Conservation (phyloP, 2,329 filamentous ascomycete species). For the Diaporthe vaccinii region DNA sequence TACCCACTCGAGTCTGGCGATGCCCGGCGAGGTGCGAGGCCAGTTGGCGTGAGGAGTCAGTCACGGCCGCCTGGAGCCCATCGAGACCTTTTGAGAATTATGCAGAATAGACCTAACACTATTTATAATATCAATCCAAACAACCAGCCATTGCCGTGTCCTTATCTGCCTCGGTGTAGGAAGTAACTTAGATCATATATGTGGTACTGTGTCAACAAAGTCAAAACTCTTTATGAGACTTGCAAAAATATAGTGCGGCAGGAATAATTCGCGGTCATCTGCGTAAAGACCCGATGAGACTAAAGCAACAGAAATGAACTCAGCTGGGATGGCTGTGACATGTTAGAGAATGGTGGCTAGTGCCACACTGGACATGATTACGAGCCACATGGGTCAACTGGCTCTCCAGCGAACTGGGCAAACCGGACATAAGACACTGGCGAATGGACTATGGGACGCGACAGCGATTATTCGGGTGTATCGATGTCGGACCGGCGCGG, state of each 20-base stretch:
- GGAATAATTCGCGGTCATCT: no score
- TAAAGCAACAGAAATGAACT: background rate
- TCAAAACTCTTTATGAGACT: no score
- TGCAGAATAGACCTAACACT: background rate
- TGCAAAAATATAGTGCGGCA: no score
- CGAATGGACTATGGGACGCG: no score
- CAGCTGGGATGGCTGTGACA: background rate
- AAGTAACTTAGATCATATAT: no score
- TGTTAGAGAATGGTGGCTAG: background rate
- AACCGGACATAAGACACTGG: background rate
- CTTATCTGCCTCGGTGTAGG: background rate
- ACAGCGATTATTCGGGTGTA: no score
- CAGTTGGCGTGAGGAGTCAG: constrained; percentile 50
- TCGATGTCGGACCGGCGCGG: no score
- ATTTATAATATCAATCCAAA: background rate
- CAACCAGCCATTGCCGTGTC: background rate
- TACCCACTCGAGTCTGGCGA: constrained; percentile 57
- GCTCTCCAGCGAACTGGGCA: background rate
- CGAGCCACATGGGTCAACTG: background rate
- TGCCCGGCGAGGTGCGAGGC: constrained; percentile 61
- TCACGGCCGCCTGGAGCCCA: background rate
- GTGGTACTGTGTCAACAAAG: no score
- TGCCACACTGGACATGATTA: background rate
- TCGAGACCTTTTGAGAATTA: background rate
- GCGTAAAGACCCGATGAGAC: background rate